Evolutionary conservation across 2,329 filamentous ascomycete species (phyloP), one percentile per base, ranked within the genome.

Genomic region (Dactylellina haptotyla): DNA sequence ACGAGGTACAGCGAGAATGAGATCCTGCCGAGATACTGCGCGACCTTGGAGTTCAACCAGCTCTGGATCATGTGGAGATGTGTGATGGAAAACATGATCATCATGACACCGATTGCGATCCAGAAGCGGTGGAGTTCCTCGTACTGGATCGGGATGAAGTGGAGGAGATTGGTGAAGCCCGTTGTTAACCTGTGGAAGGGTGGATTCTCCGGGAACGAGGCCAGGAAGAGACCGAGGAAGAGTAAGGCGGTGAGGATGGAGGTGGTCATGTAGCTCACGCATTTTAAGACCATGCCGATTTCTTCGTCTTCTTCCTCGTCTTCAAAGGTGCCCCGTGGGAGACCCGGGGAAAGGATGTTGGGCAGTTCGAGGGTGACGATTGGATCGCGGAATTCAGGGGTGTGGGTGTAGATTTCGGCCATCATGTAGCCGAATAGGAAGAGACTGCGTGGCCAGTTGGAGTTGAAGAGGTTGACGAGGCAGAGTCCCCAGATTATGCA

Each of bases 1-100:
- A 89, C 83, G 8, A 90, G 82, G 79, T 90, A 90, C 8, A 90
- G 80, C 0, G 85, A 83, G 77, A 85, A 90, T 0, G 87, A 89
- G 62, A 89, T 83, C 50, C 85, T 84, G 0, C 87, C 88, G 1
- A 90, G 82, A 71, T 88, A 88, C 77, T 88, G 87, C 76, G 84
- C 86, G 76, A 87, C 84, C 5, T 51, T 43, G 18, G 23, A 41
- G 20, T 50, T 62, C 25, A 71, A 25, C 4, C 63, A 14, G 3
- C 14, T 37, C 28, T 63, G 66, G 8, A 71, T 43, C 14, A 3
- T 12, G 10, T 50, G 66, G 2, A 71, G 32, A 25, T 48, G 59
- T 9, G 53, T 26, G 18, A 71, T 51, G 4, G 58, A 48, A 9
- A 62, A 56, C 32, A 71, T 43, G 28, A 71, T 46, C 32, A 64